These are phyloP conservation scores for Draba incana DNA, from an alignment of 345 rosid genomes.

Conservation along the genomic window DNA sequence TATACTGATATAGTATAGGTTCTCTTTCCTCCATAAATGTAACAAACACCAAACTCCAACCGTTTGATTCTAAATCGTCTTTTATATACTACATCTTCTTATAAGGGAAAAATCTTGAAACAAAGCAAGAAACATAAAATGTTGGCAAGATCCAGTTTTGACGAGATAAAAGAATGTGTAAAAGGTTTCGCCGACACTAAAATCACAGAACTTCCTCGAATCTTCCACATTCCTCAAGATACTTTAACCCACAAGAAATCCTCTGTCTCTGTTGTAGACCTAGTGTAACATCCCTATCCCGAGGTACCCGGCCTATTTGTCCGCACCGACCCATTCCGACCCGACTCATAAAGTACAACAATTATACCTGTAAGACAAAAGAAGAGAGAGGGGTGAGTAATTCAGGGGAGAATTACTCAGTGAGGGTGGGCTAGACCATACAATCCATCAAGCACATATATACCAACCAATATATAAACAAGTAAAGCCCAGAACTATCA, in stretches of 20 bases:
- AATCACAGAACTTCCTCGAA: slow-evolving; percentile 36
- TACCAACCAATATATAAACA: too few species aligned
- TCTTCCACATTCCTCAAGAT: slow-evolving; percentile 31
- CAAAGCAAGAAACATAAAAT: not conserved
- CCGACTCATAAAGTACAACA: too few species aligned
- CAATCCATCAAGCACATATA: too few species aligned
- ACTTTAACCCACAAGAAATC: not conserved
- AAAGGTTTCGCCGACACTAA: slow-evolving; percentile 43
- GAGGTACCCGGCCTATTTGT: too few species aligned
- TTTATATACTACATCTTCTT: not conserved
- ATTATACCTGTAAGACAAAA: too few species aligned
- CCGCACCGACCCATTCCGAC: too few species aligned
- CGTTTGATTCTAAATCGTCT: not conserved
- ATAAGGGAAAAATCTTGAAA: not conserved
- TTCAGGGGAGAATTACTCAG: too few species aligned
- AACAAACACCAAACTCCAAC: not conserved
- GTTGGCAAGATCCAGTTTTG: slow-evolving; percentile 25
- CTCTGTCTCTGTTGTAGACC: not conserved
- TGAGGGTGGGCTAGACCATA: too few species aligned
- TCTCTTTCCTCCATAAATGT: too few species aligned
- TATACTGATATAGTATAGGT: too few species aligned
- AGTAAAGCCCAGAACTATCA: too few species aligned
- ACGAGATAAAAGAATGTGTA: slow-evolving; percentile 44
- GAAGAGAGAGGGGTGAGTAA: too few species aligned
- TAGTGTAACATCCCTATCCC: not conserved